Evolutionary conservation across 805 yeast species (phyloP), one percentile per base, ranked within the genome.

Genomic region (Kazachstania martiniae): DNA sequence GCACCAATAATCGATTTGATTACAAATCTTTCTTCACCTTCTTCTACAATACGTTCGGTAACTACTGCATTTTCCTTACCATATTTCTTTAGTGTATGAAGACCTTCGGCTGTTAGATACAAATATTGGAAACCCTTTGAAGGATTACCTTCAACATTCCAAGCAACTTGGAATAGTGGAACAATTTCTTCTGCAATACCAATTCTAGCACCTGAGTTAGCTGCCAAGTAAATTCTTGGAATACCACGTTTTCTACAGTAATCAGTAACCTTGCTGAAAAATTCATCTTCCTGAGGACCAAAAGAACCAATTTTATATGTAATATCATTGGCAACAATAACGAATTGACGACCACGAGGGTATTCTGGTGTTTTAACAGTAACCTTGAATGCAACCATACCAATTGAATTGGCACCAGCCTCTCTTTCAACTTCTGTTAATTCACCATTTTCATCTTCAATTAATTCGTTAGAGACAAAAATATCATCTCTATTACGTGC

Each of bases 121-220:
- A 91, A 66, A 66, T 91, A 89, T 50, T 72, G 67, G 72, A 89
- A 91, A 15, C 99, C 98, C 65, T 82, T 81, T 16, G 74, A 70
- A 39, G 85, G 93, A 39, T 74, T 67, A 16, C 62, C 61, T 26
- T 74, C 74, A 46, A 77, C 87, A 45, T 77, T 81, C 99, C 99
- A 91, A 34, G 89, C 85, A 42, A 89, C 95, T 59, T 82, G 76
- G 67, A 75, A 86, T 53, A 73, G 70, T 38, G 95, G 91, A 35
- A 91, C 70, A 41, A 91, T 69, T 61, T 91, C 99, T 47, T 91
- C 97, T 18, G 99, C 98, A 57, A 91, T 74, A 54, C 98, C 98
- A 42, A 91, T 83, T 68, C 99, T 77, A 29, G 99, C 99, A 69
- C 99, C 99, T 39, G 97, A 87, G 72, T 91, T 91, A 18, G 98